Evolutionary conservation across 2,329 filamentous ascomycete species (phyloP), one percentile per base, ranked within the genome.

Genomic region (Colletotrichum sp.): DNA sequence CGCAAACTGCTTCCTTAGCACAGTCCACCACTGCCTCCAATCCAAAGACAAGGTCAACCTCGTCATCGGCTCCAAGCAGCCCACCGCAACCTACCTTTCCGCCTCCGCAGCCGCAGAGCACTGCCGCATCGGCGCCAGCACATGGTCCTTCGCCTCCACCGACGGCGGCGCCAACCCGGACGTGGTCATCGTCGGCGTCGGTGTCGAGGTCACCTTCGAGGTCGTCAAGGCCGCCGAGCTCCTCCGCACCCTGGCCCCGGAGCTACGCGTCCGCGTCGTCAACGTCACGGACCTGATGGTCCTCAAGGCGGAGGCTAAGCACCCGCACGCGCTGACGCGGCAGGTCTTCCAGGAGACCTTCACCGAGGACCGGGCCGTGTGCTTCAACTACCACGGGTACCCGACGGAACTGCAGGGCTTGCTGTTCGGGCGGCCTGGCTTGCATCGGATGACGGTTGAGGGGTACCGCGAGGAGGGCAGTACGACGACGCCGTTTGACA

Each of bases 341-440:
- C 84, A 88, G 3, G 86, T 86, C 1, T 94, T 93, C 79, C 81
- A 86, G 26, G 84, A 87, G 5, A 82, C 93, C 39, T 93, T 94
- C 80, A 93, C 92, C 0, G 72, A 83, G 0, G 89, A 93, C 77
- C 85, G 82, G 28, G 87, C 88, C 0, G 85, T 93, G 8, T 88
- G 91, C 80, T 92, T 94, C 84, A 94, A 94, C 82, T 94, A 93
- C 80, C 92, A 94, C 78, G 92, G 92, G 13, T 94, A 94, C 78
- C 83, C 87, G 6, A 87, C 88, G 2, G 92, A 94, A 80, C 82
- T 94, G 71, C 88, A 90, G 75, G 92, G 92, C 0, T 80, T 94
- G 30, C 82, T 94, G 4, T 94, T 93, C 79, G 91, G 91, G 1
- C 86, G 92, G 1, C 86, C 86, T 0, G 83, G 85, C 12, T 79